These are phyloP conservation scores for Leccinum subatratum DNA, from an alignment of 1,284 basidiomycete species.

Conservation along the genomic window DNA sequence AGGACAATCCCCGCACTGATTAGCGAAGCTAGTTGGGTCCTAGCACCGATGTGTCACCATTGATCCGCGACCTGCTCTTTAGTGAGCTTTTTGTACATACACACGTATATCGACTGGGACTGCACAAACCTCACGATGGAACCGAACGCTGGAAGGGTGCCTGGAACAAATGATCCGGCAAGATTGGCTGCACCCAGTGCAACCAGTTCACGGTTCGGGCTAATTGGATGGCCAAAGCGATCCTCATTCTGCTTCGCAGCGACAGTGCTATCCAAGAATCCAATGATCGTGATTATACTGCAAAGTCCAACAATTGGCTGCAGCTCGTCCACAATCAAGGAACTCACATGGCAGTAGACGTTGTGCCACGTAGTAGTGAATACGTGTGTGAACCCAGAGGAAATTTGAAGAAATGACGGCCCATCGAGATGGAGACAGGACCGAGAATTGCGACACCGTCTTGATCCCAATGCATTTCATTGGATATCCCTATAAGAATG, in stretches of 20 bases:
- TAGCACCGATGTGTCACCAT: conserved; percentile 76
- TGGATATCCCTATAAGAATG: conserved; percentile 56
- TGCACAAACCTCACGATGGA: conserved; percentile 72
- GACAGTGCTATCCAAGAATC: conserved; percentile 79
- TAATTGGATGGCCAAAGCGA: conserved; percentile 81
- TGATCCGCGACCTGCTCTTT: conserved; percentile 67
- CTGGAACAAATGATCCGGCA: conserved; percentile 73
- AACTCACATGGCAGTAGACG: conserved; percentile 70
- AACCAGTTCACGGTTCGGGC: conserved; percentile 87
- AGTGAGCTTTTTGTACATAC: background rate
- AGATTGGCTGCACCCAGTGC: conserved; percentile 84
- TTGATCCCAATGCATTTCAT: conserved; percentile 69
- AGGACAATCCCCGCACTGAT: conserved; percentile 74
- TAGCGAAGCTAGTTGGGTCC: conserved; percentile 84
- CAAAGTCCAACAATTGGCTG: conserved; percentile 5
- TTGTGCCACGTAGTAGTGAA: conserved; percentile 67
- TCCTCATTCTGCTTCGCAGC: conserved; percentile 83
- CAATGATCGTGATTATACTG: conserved; percentile 71
- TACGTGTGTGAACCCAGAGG: conserved; percentile 60
- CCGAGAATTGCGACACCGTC: conserved; percentile 81
- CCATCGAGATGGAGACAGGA: conserved; percentile 59
- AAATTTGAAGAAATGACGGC: conserved; percentile 58
- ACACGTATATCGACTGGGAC: background rate
- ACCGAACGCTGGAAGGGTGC: conserved; percentile 83
- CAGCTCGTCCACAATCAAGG: background rate